Base-by-base conservation (phyloP, 306 rosid species). In the Cucurbita pepo region DNA sequence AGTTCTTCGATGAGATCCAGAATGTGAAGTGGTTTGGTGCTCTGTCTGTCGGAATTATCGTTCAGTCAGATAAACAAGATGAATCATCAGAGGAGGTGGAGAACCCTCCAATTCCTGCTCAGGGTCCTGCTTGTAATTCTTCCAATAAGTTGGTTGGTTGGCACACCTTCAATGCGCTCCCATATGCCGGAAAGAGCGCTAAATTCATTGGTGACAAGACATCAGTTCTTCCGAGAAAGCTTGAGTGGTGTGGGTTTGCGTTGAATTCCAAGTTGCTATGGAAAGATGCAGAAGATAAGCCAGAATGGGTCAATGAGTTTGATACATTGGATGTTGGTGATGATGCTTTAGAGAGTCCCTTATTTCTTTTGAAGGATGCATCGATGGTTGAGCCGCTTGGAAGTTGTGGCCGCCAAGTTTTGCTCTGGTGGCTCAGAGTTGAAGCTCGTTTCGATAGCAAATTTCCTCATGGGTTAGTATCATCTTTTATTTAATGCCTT, bases 391-490 rank as follows among this genome's bases (percentile, higher is more conserved):
- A 91, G 80, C 99, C 97, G 16, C 96, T 95, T 54, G 99, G 97
- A 79, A 85, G 77, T 79, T 95, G 99, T 79, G 99, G 99, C 45
- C 96, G 95, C 44, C 95, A 91, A 72, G 88, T 89, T 77, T 81
- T 95, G 82, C 85, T 95, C 37, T 95, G 97, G 97, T 95, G 97
- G 99, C 80, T 95, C 53, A 92, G 99, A 13, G 99, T 91, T 80
- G 97, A 95, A 89, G 99, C 97, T 71, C 99, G 99, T 56, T 83
- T 88, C 3, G 99, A 95, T 81, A 95, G 99, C 88, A 95, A 89
- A 83, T 95, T 95, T 72, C 99, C 99, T 85, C 80, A 91, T 59
- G 84, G 85, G 99, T 91, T 55, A 79, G 86, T 80, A 77, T 19
- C 57, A 50, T 47, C 62, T 55, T 5, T 53, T 53, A 12, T 71